A percentile compares a stretch with the other conserved stretches of the same genome.
phyloP scores from a whole-genome alignment of 2,329 filamentous ascomycete species.

The Zymoseptoria brevis region DNA sequence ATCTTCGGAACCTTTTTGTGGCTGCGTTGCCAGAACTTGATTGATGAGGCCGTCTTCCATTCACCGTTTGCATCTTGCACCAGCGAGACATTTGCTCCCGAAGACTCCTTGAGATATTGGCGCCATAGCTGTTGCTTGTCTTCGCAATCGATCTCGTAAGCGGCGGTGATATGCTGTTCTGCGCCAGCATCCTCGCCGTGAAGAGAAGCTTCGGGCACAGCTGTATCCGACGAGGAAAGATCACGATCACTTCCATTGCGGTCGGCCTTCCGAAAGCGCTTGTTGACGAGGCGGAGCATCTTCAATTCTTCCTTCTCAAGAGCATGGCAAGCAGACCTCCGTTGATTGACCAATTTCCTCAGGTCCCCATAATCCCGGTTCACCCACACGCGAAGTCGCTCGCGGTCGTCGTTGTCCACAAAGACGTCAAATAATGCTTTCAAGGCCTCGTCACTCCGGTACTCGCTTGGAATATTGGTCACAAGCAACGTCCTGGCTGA shows the following conservation, averaged over 20 bases:
- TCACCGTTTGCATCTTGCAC: not conserved
- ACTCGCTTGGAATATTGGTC: conserved; percentile 26
- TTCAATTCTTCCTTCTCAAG: conserved; percentile 7
- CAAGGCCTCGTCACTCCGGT: conserved; percentile 23
- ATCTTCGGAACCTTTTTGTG: conserved; percentile 6
- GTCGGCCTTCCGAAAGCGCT: conserved; percentile 6
- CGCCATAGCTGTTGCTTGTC: conserved; percentile 7
- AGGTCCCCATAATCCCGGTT: conserved; percentile 25
- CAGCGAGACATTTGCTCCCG: not conserved
- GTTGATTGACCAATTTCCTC: conserved; percentile 1
- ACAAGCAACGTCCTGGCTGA: conserved; percentile 28
- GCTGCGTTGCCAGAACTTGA: conserved; percentile 6
- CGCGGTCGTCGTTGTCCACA: conserved; percentile 15
- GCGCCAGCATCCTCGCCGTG: not conserved
- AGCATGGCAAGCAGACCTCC: conserved; percentile 3
- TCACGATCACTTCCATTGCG: not conserved
- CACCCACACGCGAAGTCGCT: conserved; percentile 22
- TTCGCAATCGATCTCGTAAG: conserved; percentile 4
- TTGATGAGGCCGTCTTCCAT: not conserved
- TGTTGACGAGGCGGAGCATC: conserved; percentile 5
- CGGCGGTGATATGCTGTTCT: not conserved
- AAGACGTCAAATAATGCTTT: conserved; percentile 27
- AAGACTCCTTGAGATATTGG: conserved; percentile 3
- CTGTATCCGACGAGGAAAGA: conserved; percentile 1
- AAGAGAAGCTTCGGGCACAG: not conserved